Conservation (phyloP, 179 eudicot species). For the Silene noctiflora region DNA sequence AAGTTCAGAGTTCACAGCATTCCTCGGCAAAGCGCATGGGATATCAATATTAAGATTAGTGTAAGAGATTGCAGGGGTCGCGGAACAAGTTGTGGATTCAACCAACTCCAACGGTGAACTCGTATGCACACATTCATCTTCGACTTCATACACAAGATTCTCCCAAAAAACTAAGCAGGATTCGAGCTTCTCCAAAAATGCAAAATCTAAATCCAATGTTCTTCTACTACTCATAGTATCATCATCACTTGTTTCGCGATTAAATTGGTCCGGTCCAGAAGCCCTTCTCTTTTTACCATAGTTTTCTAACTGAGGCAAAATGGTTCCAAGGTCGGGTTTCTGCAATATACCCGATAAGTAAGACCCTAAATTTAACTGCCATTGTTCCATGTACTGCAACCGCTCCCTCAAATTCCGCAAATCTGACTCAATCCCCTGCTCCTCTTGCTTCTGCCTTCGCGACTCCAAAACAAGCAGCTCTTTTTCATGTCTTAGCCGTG, state of each 20-base stretch:
- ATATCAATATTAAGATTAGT: too few relatives aligned
- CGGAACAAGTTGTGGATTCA: conserved; percentile 44
- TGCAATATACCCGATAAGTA: conserved; percentile 40
- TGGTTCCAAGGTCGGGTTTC: conserved; percentile 41
- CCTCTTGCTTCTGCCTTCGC: conserved; percentile 44
- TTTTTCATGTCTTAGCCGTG: conserved; percentile 46
- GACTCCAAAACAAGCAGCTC: conserved; percentile 46
- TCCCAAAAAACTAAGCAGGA: conserved; percentile 67
- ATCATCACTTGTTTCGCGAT: conserved; percentile 35
- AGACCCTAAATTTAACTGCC: conserved; percentile 41
- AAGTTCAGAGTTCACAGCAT: background rate
- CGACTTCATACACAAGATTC: conserved; percentile 38
- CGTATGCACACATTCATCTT: conserved; percentile 19
- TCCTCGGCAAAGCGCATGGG: background rate
- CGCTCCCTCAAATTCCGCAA: conserved; percentile 43
- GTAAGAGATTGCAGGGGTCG: conserved; percentile 50
- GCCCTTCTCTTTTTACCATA: conserved; percentile 68
- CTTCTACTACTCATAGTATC: conserved; percentile 27
- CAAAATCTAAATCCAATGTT: conserved; percentile 36
- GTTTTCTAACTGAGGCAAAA: conserved; percentile 38
- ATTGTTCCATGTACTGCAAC: conserved; percentile 41
- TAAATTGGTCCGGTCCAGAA: conserved; percentile 34
- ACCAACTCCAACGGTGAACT: background rate
- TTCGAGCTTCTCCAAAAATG: conserved; percentile 52
- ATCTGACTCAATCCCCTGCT: conserved; percentile 38